phyloP scores from a whole-genome alignment of 176 grass and related monocot species.

The Ensete glaucum region DNA sequence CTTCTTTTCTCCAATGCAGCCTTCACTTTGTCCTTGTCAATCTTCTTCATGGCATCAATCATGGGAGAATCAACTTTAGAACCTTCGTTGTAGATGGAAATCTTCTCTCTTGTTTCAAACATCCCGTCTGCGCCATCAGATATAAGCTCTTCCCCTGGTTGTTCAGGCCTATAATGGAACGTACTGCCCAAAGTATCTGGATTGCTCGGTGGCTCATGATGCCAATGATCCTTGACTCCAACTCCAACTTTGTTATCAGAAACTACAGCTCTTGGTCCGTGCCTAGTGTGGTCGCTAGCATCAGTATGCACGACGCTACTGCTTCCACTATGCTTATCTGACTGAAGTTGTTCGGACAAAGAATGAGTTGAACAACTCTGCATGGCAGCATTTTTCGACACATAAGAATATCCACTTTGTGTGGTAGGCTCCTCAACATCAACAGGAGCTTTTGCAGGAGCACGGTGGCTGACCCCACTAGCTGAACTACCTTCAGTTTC shows the following conservation, averaged over 20 bases:
- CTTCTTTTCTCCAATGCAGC: conserved; percentile 53
- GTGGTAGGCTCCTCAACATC: conserved; percentile 26
- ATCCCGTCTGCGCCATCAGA: background rate
- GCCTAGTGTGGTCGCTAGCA: background rate
- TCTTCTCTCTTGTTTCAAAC: conserved; percentile 26
- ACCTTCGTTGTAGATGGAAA: conserved; percentile 12
- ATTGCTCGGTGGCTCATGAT: background rate
- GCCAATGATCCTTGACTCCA: background rate
- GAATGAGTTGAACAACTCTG: conserved; percentile 23
- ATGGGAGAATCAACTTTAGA: conserved; percentile 29
- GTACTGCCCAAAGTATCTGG: background rate
- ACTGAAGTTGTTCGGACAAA: conserved; percentile 25
- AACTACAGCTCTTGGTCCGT: background rate
- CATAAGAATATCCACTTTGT: conserved; percentile 24
- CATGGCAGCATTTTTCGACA: conserved; percentile 18
- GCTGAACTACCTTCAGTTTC: conserved; percentile 45
- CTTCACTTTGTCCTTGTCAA: conserved; percentile 72
- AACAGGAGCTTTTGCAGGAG: conserved; percentile 23
- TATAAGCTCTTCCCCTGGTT: background rate
- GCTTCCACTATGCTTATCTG: conserved; percentile 30
- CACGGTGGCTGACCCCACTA: conserved; percentile 30
- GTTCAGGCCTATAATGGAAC: background rate
- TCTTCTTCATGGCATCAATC: conserved; percentile 53
- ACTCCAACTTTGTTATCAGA: background rate
- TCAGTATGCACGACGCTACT: background rate